These are phyloP conservation scores for Coemansia sp. DNA, from an alignment of 192 early-diverging fungal genomes.

Conservation along the genomic window DNA sequence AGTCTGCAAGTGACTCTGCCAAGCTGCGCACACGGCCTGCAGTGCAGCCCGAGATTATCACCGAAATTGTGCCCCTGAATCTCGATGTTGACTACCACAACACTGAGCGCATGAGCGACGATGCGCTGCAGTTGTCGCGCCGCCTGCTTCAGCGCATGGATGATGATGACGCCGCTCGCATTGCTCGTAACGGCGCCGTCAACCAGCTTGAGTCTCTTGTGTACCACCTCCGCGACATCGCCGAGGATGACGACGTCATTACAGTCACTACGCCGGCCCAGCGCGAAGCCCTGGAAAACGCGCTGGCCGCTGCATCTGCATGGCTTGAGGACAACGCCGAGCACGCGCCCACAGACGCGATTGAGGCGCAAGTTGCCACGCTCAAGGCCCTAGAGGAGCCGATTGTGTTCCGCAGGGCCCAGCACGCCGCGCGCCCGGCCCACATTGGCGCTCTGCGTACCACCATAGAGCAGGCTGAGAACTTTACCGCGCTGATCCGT, in stretches of 20 bases:
- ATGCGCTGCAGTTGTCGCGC: conserved; percentile 43
- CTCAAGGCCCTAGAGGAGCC: conserved; percentile 51
- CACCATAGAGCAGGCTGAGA: conserved; percentile 52
- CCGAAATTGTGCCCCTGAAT: conserved; percentile 56
- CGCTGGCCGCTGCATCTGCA: conserved; percentile 61
- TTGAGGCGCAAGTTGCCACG: conserved; percentile 36
- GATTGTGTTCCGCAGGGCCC: conserved; percentile 44
- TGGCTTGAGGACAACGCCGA: conserved; percentile 89
- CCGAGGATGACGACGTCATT: conserved; percentile 71
- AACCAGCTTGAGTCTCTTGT: conserved; percentile 91
- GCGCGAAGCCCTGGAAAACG: conserved; percentile 59
- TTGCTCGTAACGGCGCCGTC: conserved; percentile 73
- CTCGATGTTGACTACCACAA: conserved; percentile 58
- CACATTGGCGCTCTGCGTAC: conserved; percentile 51
- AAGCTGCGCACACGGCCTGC: conserved; percentile 30
- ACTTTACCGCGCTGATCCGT: conserved; percentile 24
- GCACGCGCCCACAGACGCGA: conserved; percentile 51
- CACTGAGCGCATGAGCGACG: conserved; percentile 52
- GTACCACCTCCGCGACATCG: conserved; percentile 80
- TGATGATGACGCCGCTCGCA: conserved; percentile 63
- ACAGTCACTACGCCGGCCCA: conserved; percentile 70
- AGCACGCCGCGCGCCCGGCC: conserved; percentile 59
- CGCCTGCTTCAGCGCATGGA: conserved; percentile 68
- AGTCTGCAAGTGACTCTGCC: conserved; percentile 39
- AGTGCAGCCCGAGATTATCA: conserved; percentile 21